Evolutionary conservation across 1,139 yeast genomes (phyloP).

Genomic region (Debaryomycetaceae sp.): DNA sequence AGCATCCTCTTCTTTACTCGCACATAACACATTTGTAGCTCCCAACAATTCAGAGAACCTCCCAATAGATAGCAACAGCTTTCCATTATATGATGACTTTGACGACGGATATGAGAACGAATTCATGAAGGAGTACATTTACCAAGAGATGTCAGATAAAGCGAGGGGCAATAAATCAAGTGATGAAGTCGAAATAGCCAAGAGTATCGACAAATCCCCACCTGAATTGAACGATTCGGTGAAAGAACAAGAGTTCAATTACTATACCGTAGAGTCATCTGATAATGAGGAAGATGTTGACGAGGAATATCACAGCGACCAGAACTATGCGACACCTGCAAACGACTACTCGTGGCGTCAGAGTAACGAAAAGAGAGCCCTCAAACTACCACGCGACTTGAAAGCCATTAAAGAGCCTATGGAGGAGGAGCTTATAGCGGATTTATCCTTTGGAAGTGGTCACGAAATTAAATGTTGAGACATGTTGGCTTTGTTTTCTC

Average conservation of each 20-base stretch:
- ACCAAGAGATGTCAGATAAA: neutral
- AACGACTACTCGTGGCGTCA: slow-evolving; percentile 7
- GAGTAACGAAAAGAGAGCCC: neutral
- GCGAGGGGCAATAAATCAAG: neutral
- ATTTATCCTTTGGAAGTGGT: slow-evolving; percentile 15
- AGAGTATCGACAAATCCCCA: slow-evolving; percentile 6
- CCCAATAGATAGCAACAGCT: slow-evolving; percentile 1
- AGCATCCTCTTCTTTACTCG: neutral
- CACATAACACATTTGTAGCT: neutral
- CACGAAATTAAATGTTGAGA: slow-evolving; percentile 13
- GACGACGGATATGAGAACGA: slow-evolving; percentile 26
- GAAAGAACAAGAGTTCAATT: slow-evolving; percentile 5
- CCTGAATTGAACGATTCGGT: slow-evolving; percentile 7
- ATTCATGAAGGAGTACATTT: slow-evolving; percentile 12
- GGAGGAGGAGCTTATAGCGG: slow-evolving; percentile 10
- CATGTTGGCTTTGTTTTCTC: neutral
- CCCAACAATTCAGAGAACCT: slow-evolving; percentile 3
- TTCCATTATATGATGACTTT: slow-evolving; percentile 16
- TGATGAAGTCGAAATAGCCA: slow-evolving; percentile 1
- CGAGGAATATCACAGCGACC: neutral
- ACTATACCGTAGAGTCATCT: slow-evolving; percentile 5
- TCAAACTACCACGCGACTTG: slow-evolving; percentile 2
- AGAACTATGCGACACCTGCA: neutral
- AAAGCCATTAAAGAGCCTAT: slow-evolving; percentile 5
- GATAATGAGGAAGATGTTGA: slow-evolving; percentile 5